Percentiles rank a stretch among this genome's conserved stretches.
phyloP scores from a whole-genome alignment of 208 protist genomes.

The Tritrichomonas foetus region DNA sequence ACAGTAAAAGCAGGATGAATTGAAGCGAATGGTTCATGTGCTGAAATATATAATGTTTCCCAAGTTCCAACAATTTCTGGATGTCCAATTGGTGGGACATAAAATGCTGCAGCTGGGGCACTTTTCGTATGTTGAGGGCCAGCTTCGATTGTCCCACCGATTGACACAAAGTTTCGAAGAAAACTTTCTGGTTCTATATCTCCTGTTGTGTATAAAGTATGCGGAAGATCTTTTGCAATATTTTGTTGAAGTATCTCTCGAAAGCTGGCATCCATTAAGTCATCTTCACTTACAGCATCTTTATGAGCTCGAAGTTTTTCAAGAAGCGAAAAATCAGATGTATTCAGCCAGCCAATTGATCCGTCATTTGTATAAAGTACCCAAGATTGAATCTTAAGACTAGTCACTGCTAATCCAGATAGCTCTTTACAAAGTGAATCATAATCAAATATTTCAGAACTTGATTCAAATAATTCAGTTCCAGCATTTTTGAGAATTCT shows the following conservation, averaged over 20 bases:
- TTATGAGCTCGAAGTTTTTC: neutral
- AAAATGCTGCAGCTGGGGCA: neutral
- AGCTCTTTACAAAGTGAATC: neutral
- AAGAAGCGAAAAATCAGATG: neutral
- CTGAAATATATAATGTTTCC: neutral
- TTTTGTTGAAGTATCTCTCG: neutral
- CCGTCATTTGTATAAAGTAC: neutral
- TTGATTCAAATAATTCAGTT: neutral
- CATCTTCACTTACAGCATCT: neutral
- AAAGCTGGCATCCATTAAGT: neutral
- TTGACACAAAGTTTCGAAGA: neutral
- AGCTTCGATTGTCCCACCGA: neutral
- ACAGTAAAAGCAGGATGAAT: conserved; percentile 15
- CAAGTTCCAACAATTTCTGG: neutral
- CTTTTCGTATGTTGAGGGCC: neutral
- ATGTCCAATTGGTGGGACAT: neutral
- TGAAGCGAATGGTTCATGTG: neutral
- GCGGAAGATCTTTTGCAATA: neutral
- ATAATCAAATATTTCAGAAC: neutral
- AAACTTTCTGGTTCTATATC: neutral
- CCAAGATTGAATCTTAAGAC: neutral
- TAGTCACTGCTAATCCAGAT: neutral
- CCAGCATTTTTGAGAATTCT: neutral
- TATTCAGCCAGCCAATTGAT: neutral
- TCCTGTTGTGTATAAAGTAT: neutral